Conservation (phyloP, 139 green algal genomes). For the Gonium pectorale region DNA sequence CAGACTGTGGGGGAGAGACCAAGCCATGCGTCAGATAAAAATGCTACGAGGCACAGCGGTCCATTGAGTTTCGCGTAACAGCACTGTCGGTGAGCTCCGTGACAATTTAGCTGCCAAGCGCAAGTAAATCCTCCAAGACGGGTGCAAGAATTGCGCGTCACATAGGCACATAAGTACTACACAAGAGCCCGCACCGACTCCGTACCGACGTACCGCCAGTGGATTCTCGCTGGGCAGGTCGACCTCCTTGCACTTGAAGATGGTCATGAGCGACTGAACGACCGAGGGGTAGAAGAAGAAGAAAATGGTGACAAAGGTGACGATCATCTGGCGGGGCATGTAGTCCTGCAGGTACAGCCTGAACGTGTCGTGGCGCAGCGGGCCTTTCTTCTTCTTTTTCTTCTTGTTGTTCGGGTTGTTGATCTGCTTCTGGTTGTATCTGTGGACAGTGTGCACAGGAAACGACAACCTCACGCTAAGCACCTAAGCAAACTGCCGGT, state of each 20-base stretch:
- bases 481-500: neutral
- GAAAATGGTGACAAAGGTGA: slow-evolving; percentile 28
- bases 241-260: slow-evolving; percentile 34
- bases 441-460: neutral
- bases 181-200: neutral
- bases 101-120: too few relatives aligned
- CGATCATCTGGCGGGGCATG: slow-evolving; percentile 4
- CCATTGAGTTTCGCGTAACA: too few relatives aligned
- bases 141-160: too few relatives aligned
- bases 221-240: neutral
- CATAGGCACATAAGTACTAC: too few relatives aligned
- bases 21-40: too few relatives aligned
- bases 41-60: too few relatives aligned
- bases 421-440: neutral
- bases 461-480: neutral
- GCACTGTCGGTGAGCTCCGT: too few relatives aligned
- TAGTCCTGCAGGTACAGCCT: neutral
- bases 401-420: neutral
- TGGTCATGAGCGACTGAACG: slow-evolving; percentile 33
- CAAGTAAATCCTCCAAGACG: too few relatives aligned
- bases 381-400: neutral
- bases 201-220: slow-evolving; percentile 3
- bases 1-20: neutral
- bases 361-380: neutral
- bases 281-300: slow-evolving; percentile 41